Percentiles rank a stretch among this genome's conserved stretches.
phyloP scores from a whole-genome alignment of 2,329 filamentous ascomycete species.

The Emmonsiellopsis sp. region DNA sequence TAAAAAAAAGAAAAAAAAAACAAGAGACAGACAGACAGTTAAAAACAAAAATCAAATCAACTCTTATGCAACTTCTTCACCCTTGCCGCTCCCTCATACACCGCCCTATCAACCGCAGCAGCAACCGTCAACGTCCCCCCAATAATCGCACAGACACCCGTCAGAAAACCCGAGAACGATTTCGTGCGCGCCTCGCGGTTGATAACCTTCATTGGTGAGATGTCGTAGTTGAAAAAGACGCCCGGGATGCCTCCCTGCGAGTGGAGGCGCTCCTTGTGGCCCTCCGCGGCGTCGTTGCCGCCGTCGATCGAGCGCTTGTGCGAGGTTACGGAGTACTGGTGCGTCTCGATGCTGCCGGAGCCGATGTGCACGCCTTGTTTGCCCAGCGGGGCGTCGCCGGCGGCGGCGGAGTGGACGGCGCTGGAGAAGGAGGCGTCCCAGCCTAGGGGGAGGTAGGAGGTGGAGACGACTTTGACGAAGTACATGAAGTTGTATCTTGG shows the following conservation, averaged over 20 bases:
- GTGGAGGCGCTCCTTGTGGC: conserved; percentile 85
- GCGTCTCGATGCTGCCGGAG: conserved; percentile 80
- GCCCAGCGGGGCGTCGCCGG: conserved; percentile 56
- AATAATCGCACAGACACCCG: conserved; percentile 87
- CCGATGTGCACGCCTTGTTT: conserved; percentile 56
- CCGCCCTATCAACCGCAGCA: conserved; percentile 77
- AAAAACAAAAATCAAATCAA: conserved; percentile 22
- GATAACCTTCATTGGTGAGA: conserved; percentile 98
- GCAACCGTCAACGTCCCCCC: conserved; percentile 94
- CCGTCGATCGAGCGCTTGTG: conserved; percentile 83
- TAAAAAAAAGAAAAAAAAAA: neutral
- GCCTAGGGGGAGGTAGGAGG: conserved; percentile 84
- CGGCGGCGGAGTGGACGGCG: conserved; percentile 26
- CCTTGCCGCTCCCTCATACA: conserved; percentile 79
- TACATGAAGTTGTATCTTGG: conserved; percentile 96
- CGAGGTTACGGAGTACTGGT: conserved; percentile 96
- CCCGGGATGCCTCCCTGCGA: conserved; percentile 87
- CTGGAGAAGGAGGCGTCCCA: conserved; percentile 57
- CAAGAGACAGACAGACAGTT: neutral
- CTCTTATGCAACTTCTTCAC: conserved; percentile 75
- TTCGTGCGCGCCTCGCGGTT: conserved; percentile 88
- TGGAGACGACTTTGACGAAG: conserved; percentile 96
- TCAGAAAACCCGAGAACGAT: conserved; percentile 83
- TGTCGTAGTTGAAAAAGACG: conserved; percentile 98
- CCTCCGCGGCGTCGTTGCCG: conserved; percentile 74